phyloP scores from a whole-genome alignment of 2,329 filamentous ascomycete species.

The Pestalotiopsis sp. region DNA sequence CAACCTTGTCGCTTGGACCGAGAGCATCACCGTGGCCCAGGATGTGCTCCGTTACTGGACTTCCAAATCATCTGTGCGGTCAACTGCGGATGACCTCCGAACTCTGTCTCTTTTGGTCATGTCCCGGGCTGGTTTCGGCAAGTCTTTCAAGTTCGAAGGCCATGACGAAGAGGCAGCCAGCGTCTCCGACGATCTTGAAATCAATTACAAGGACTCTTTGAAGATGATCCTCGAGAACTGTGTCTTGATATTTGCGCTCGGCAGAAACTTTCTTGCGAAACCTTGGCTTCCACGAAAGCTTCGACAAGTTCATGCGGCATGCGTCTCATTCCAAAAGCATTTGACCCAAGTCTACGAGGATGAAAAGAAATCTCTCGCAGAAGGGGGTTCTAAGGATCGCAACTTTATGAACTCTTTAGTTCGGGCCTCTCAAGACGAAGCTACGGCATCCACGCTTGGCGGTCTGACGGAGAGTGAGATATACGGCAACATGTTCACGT shows the following conservation, averaged over 20 bases:
- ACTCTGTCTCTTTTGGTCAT: conserved; percentile 31
- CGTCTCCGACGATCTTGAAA: background rate
- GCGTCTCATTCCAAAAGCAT: conserved; percentile 26
- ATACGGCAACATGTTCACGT: conserved; percentile 29
- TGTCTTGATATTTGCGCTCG: conserved; percentile 25
- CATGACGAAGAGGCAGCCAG: conserved; percentile 24
- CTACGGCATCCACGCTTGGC: conserved; percentile 14
- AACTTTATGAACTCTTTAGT: conserved; percentile 14
- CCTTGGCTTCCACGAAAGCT: conserved; percentile 24
- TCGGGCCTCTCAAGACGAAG: conserved; percentile 17
- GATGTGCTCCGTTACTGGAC: conserved; percentile 33
- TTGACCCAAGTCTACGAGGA: conserved; percentile 33
- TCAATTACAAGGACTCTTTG: conserved; percentile 26
- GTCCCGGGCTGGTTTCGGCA: conserved; percentile 24
- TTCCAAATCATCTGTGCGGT: conserved; percentile 18
- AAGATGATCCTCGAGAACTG: conserved; percentile 28
- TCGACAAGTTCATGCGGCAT: conserved; percentile 23
- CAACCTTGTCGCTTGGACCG: conserved; percentile 30
- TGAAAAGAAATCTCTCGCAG: conserved; percentile 25
- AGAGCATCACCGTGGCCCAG: conserved; percentile 22
- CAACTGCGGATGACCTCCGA: conserved; percentile 25
- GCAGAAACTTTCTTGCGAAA: conserved; percentile 8
- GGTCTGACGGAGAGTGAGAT: conserved; percentile 16
- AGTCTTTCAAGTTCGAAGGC: conserved; percentile 26
- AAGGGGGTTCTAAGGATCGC: conserved; percentile 11